Base-by-base conservation (phyloP, 176 grass and related monocot species). In the Oryza australiensis region DNA sequence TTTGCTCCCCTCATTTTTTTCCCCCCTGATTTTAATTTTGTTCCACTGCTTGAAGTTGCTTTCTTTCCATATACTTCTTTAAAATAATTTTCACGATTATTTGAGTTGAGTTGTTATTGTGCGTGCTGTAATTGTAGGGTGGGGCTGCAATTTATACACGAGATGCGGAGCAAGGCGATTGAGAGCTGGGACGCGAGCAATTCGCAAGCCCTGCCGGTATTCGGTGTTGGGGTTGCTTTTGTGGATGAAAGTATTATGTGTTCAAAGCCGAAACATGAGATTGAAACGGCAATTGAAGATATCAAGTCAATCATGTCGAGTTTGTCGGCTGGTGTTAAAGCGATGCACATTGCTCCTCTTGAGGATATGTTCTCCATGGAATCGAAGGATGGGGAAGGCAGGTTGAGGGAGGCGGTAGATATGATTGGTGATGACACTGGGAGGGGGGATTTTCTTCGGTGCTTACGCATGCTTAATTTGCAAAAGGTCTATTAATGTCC, bases 101-200 rank as follows among this genome's bases (percentile, higher is more conserved):
- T 30, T 59, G 64, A 78, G 65, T 37, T n/a, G 7, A 81, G 12
- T 2, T 68, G 12, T 38, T 20, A 5, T 15, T 7, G 9, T 29
- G 12, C 46, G 38, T 69, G 20, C 0, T 60, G 55, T 60, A 13
- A 60, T 37, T 81, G 11, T 85, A 99, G 91, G 83, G 85, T 95
- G 57, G 91, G 87, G 72, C 66, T 99, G 76, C 91, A 95, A 85
- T 99, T 95, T 70, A 74, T 99, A 80, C 87, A 92, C 3, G 93
- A 94, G 64, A 95, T 99, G 96, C 91, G 89, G 72, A 74, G 76
- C 46, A 94, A 95, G 86, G 87, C 91, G 5, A 51, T 99, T 65
- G 66, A 85, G 11, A 94, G 77, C 80, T 95, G 89, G 96, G 91
- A 95, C 80, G 89, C 93, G 3, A 99, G 93, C 77, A 95, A 94